Base-by-base conservation (phyloP, 768 basidiomycete species). In the Boletus reticulatus region DNA sequence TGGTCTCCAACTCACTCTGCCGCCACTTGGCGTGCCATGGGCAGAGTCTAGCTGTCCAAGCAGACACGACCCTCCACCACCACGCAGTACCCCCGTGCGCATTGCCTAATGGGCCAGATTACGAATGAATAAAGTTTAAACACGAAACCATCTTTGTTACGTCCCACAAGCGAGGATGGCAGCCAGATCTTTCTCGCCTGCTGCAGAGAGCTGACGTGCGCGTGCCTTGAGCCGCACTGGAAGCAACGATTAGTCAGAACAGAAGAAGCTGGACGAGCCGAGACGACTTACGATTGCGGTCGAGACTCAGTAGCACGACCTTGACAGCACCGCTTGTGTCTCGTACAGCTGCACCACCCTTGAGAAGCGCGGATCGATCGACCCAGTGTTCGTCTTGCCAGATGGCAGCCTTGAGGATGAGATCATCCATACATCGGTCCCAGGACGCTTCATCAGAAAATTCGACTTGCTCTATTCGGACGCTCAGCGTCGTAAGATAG, bases 361-460 rank as follows among this genome's bases (percentile, higher is more conserved):
- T 81, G 48, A 98, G 79, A 68, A 96, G 75, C 4, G 76, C 77
- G 0, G 92, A 87, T 17, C 94, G 85, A 74, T 96, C 92, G 34
- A 87, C 76, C 85, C 94, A 98, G 67, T 98, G 93, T 34, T 93
- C 89, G 51, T 89, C 82, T 66, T 98, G 96, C 91, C 94, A 98
- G 48, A 90, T 80, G 17, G 92, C 94, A 36, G 94, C 89, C 65
- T 90, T 88, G 43, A 98, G 80, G 55, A 99, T 97, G 50, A 95
- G 78, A 65, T 98, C 96, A 66, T 98, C 97, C 92, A 97, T 94
- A 57, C 81, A 92, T 38, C 88, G 80, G 44, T 89, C 88, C 72
- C 76, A 75, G 53, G 67, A 76, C 61, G 57, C 64, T 60, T 74
- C 73, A 31, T 74, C 73, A 22, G 79, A 66, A 66, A 93, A 90